Evolutionary conservation across 805 yeast genomes (phyloP).

Genomic region (Brettanomyces naardenensis): DNA sequence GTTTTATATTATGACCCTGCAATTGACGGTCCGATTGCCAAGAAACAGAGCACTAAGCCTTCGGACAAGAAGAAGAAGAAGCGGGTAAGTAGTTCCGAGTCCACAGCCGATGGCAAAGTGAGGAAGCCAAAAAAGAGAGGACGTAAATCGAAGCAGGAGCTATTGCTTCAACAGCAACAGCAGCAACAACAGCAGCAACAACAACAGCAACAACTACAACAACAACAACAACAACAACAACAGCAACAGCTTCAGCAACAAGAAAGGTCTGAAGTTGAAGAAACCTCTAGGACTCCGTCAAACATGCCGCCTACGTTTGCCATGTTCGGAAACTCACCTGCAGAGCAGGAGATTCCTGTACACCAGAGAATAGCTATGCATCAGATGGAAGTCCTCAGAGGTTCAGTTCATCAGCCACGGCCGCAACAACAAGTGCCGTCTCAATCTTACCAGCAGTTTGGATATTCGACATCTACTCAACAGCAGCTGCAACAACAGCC

Average conservation of each 20-base stretch:
- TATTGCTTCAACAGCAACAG: too few species aligned
- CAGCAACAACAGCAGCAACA: too few species aligned
- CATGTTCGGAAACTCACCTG: constrained; percentile 5
- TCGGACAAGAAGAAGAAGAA: background rate
- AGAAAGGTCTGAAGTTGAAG: too few species aligned
- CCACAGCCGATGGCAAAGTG: background rate
- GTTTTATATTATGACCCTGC: constrained; percentile 48
- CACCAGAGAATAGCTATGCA: background rate
- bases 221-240: too few species aligned
- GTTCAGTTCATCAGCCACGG: background rate
- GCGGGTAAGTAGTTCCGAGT: too few species aligned
- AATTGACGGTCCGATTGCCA: constrained; percentile 34
- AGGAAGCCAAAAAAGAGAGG: constrained; percentile 1
- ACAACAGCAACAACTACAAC: too few species aligned
- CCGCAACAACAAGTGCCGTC: constrained; percentile 2
- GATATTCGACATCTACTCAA: too few species aligned
- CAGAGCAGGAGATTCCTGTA: background rate
- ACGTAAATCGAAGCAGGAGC: constrained; percentile 1
- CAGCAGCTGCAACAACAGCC: constrained; percentile 3
- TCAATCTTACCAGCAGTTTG: constrained; percentile 1
- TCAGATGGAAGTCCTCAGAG: background rate
- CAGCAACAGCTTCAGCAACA: too few species aligned
- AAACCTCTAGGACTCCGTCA: too few species aligned
- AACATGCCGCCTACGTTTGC: constrained; percentile 16
- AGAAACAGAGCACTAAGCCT: constrained; percentile 22